Conservation (phyloP, 257 asterid species). For the Leonotis leonurus region DNA sequence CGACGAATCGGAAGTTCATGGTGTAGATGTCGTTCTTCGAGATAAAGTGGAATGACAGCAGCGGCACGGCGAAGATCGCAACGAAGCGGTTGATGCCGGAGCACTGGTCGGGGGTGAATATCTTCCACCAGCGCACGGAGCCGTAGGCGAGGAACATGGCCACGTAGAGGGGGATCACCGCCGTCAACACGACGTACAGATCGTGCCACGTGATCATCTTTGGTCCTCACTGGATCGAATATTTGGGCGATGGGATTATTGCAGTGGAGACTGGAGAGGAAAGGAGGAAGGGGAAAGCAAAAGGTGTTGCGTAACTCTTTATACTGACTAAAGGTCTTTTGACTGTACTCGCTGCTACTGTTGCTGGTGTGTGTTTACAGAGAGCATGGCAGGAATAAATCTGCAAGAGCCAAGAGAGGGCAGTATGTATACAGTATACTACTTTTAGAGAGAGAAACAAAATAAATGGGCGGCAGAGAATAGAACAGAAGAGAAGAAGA, state of each 20-base stretch:
- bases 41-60: slow-evolving; percentile 80
- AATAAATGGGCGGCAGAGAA: not conserved
- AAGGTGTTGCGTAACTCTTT: not conserved
- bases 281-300: not conserved
- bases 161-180: slow-evolving; percentile 75
- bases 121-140: slow-evolving; percentile 94
- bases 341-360: not conserved
- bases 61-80: slow-evolving; percentile 84
- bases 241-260: not conserved
- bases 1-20: slow-evolving; percentile 80
- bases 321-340: not conserved
- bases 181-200: slow-evolving; percentile 79
- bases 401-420: slow-evolving; percentile 1
- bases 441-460: not conserved
- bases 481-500: not conserved
- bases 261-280: not conserved
- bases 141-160: slow-evolving; percentile 95
- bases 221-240: not conserved
- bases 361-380: no score
- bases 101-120: slow-evolving; percentile 89
- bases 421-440: not conserved
- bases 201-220: slow-evolving; percentile 74
- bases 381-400: not conserved
- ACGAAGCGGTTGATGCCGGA: slow-evolving; percentile 91
- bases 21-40: slow-evolving; percentile 61